Evolutionary conservation across 441 rosid genomes (phyloP).

Genomic region (Arabidopsis hybrid): DNA sequence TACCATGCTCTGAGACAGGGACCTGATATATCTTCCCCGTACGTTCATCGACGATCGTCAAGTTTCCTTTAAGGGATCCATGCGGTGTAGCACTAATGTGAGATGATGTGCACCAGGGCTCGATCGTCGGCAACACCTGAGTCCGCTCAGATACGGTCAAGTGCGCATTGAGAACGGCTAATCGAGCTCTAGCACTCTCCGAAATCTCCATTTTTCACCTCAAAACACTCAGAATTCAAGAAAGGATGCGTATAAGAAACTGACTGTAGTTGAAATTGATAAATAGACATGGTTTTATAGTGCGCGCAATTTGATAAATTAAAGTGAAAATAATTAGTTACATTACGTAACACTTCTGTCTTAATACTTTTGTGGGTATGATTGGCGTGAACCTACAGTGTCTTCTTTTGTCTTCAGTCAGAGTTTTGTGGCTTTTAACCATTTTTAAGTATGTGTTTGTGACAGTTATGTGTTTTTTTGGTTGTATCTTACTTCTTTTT

Average conservation of each 20-base stretch:
- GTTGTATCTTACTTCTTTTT: not conserved
- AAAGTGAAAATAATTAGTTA: not conserved
- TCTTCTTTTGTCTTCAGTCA: not conserved
- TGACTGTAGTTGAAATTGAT: not conserved
- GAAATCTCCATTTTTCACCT: constrained; percentile 41
- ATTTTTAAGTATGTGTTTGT: not conserved
- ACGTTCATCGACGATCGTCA: constrained; percentile 76
- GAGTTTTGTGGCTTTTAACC: not conserved
- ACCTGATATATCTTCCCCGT: constrained; percentile 72
- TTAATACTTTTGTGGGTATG: not conserved
- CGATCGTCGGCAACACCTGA: constrained; percentile 41
- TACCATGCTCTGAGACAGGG: constrained; percentile 65
- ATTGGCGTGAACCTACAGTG: not conserved
- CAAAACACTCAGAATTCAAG: not conserved
- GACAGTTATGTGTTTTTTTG: not conserved
- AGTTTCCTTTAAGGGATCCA: constrained; percentile 56
- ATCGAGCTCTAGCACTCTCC: constrained; percentile 51
- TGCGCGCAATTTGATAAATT: not conserved
- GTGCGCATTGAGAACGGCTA: constrained; percentile 78
- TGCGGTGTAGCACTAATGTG: constrained; percentile 50
- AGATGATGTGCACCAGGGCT: constrained; percentile 62
- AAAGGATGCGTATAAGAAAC: not conserved
- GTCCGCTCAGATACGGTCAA: constrained; percentile 45
- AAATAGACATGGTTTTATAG: not conserved
- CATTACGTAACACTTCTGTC: not conserved